Evolutionary conservation across 2,329 filamentous ascomycete species (phyloP).

Genomic region (Orbilia blumenaviensis): DNA sequence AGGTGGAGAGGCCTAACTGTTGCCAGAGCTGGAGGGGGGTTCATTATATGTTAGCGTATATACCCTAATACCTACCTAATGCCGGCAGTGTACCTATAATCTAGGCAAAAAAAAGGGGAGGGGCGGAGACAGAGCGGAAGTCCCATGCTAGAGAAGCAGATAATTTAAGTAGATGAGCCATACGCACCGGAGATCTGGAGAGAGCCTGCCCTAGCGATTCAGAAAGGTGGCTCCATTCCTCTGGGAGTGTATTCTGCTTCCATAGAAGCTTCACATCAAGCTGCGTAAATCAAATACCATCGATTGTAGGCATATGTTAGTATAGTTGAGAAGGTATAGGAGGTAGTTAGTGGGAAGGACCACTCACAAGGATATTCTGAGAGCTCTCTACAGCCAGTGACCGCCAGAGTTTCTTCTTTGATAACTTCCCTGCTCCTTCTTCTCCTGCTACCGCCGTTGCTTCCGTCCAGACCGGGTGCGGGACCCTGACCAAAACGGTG

Average conservation of each 20-base stretch:
- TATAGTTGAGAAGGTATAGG: background rate
- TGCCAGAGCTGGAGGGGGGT: slow-evolving; percentile 43
- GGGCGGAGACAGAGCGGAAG: background rate
- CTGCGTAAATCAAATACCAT: background rate
- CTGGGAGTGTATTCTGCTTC: slow-evolving; percentile 23
- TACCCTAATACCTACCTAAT: too few relatives aligned
- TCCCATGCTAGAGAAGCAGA: background rate
- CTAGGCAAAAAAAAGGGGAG: too few relatives aligned
- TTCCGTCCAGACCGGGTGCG: slow-evolving; percentile 25
- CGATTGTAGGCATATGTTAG: background rate
- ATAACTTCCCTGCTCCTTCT: too few relatives aligned
- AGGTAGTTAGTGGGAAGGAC: background rate
- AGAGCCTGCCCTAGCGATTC: slow-evolving; percentile 32
- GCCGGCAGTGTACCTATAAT: background rate
- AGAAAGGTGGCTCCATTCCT: slow-evolving; percentile 29
- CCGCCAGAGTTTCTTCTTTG: slow-evolving; percentile 21
- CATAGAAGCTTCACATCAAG: slow-evolving; percentile 34
- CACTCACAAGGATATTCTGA: slow-evolving; percentile 31
- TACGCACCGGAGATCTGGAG: slow-evolving; percentile 9
- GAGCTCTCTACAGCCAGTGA: slow-evolving; percentile 26
- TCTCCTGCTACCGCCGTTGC: too few relatives aligned
- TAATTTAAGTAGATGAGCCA: too few relatives aligned
- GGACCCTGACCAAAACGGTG: slow-evolving; percentile 22
- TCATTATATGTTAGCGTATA: slow-evolving; percentile 10
- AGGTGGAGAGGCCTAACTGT: slow-evolving; percentile 18